Evolutionary conservation across 2,329 filamentous ascomycete species (phyloP).

Genomic region (Botryosphaeria dothidea): DNA sequence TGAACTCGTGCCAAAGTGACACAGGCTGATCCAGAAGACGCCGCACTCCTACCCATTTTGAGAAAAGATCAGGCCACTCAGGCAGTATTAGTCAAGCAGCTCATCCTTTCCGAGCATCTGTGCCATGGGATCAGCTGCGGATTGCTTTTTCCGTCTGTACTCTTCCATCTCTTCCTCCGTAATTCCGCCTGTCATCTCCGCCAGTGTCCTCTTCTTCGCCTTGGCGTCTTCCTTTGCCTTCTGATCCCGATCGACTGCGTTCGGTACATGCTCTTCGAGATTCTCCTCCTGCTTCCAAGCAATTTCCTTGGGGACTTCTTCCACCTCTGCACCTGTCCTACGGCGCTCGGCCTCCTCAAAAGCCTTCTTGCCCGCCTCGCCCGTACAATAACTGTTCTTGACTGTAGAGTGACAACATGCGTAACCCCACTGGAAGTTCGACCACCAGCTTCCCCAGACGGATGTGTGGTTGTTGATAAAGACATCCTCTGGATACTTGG

Average conservation of each 20-base stretch:
- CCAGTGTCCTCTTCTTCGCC: constrained; percentile 70
- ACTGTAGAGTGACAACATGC: constrained; percentile 90
- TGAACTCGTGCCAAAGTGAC: neutral
- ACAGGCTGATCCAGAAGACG: neutral
- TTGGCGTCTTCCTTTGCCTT: constrained; percentile 40
- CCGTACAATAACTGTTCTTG: constrained; percentile 97
- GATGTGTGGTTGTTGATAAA: constrained; percentile 87
- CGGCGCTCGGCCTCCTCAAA: constrained; percentile 74
- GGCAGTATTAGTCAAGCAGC: constrained; percentile 40
- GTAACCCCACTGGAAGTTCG: constrained; percentile 93
- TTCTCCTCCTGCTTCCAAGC: constrained; percentile 46
- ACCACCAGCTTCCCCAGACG: constrained; percentile 98
- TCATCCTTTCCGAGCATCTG: constrained; percentile 75
- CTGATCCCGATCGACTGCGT: constrained; percentile 42
- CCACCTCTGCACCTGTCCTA: constrained; percentile 49
- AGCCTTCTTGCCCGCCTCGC: constrained; percentile 79
- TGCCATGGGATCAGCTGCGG: constrained; percentile 84
- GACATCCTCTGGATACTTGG: constrained; percentile 90
- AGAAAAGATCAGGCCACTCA: neutral
- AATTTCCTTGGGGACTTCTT: constrained; percentile 39
- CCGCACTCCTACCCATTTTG: neutral
- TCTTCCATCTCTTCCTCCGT: constrained; percentile 84
- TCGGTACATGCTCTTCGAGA: constrained; percentile 44
- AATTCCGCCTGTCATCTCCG: constrained; percentile 76
- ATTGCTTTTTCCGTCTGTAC: constrained; percentile 74